phyloP scores from a whole-genome alignment of 2,329 filamentous ascomycete species.

The Rhinocladiella similis region DNA sequence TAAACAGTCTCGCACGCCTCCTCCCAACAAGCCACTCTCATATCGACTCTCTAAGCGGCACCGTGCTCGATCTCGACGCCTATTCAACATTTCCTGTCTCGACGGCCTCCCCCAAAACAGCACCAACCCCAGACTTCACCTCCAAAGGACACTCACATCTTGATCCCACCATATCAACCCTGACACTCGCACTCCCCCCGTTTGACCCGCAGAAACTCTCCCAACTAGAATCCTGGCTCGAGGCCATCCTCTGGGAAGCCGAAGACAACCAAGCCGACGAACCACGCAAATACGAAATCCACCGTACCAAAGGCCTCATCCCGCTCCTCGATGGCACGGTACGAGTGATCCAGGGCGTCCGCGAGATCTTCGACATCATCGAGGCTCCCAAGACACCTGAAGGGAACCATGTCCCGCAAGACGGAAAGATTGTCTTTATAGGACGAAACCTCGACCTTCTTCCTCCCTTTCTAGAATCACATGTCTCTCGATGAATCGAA shows the following conservation, averaged over 20 bases:
- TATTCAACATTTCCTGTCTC: conserved; percentile 74
- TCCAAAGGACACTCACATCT: conserved; percentile 85
- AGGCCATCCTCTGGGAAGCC: conserved; percentile 75
- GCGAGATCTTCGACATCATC: conserved; percentile 90
- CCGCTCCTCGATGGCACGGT: conserved; percentile 62
- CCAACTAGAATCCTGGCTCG: conserved; percentile 76
- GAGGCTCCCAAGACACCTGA: conserved; percentile 47
- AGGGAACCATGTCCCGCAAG: conserved; percentile 24
- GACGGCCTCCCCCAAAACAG: background rate
- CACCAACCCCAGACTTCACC: conserved; percentile 61
- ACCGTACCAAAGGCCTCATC: conserved; percentile 82
- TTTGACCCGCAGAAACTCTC: conserved; percentile 60
- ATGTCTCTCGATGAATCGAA: too few species aligned
- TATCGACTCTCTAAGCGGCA: conserved; percentile 79
- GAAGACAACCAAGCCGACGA: conserved; percentile 32
- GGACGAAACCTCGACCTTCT: conserved; percentile 41
- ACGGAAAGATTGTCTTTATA: conserved; percentile 49
- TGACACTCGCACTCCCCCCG: conserved; percentile 67
- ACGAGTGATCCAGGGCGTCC: conserved; percentile 85
- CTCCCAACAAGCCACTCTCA: conserved; percentile 77
- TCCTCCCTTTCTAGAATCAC: conserved; percentile 3
- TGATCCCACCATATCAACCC: conserved; percentile 84
- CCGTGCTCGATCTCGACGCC: conserved; percentile 85
- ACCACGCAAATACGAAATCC: conserved; percentile 68
- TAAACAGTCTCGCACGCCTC: conserved; percentile 86